A percentile compares a stretch with the other conserved stretches of the same genome.
Conservation (phyloP, 2,329 filamentous ascomycete genomes). For the Stagonosporopsis cucurbitacearum region DNA sequence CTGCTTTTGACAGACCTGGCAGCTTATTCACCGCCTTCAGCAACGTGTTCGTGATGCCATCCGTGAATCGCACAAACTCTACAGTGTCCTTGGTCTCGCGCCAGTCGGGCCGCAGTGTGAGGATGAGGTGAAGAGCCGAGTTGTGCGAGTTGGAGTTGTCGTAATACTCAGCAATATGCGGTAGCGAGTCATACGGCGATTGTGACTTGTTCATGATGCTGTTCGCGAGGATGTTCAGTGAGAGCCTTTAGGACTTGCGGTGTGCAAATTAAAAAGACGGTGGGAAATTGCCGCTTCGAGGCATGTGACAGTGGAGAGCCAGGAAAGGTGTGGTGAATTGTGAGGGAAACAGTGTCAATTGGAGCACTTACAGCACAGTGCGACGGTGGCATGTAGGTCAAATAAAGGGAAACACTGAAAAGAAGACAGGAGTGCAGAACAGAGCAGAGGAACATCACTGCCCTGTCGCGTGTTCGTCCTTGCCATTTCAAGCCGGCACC, state of each 20-base stretch:
- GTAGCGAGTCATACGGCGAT: conserved; percentile 43
- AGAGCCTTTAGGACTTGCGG: conserved; percentile 7
- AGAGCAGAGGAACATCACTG: conserved; percentile 12
- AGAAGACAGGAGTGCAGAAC: conserved; percentile 5
- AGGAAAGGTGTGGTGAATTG: background rate
- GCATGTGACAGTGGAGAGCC: conserved; percentile 13
- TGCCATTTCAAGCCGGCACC: conserved; percentile 6
- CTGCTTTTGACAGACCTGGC: conserved; percentile 73
- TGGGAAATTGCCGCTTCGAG: conserved; percentile 1
- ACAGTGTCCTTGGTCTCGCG: conserved; percentile 73
- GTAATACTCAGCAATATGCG: conserved; percentile 77
- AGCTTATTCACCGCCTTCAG: conserved; percentile 76
- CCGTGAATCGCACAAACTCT: conserved; percentile 89
- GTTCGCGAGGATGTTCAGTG: conserved; percentile 2
- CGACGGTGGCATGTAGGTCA: background rate
- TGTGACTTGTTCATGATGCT: conserved; percentile 36
- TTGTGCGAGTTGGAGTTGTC: conserved; percentile 76
- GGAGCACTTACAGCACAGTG: conserved; percentile 5
- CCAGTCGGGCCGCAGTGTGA: conserved; percentile 85
- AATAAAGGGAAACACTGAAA: background rate
- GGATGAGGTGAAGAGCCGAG: conserved; percentile 80
- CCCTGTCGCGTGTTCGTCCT: conserved; percentile 16
- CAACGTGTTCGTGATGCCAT: conserved; percentile 96
- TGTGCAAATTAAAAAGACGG: conserved; percentile 17
- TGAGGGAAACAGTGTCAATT: conserved; percentile 2